Evolutionary conservation across 352 stramenopile species (phyloP), one percentile per base, ranked within the genome.

Genomic region (Globisporangium cystogenes): DNA sequence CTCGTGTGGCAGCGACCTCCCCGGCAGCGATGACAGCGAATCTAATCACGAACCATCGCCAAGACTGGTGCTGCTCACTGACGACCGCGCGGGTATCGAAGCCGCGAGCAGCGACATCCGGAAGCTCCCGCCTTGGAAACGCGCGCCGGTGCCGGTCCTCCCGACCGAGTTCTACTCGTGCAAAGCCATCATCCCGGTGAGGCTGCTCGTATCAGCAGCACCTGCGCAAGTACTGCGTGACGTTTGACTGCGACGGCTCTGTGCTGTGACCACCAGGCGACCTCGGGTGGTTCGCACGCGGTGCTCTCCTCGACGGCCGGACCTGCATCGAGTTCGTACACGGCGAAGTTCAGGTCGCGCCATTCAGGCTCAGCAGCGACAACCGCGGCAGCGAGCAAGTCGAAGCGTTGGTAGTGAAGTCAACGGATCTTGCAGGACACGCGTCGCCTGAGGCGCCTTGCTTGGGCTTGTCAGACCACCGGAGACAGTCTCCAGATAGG

Each of bases 51-150:
- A 58, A 6, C 35, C 18, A 3, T 16, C 29, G 11, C 31, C 47
- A 16, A 36, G 23, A 24, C 20, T 55, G n/a, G 33, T 16, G 15
- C 40, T 60, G 10, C 14, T 35, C 16, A 24, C 54, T 7, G 40
- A 64, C 16, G 23, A 52, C 14, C 21, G 27, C 0, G 44, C 35
- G 11, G 16, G 37, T 18, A n/a, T 43, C 15, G 37, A 43, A 23
- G 37, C 6, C 7, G 10, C 33, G 27, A 57, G 57, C 51, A 24
- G 50, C 46, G 48, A 47, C 24, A 49, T 48, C 39, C 57, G 59
- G 24, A 86, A 73, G 33, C 37, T 74, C 1, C 69, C 75, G 23
- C 49, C 61, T 4, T 88, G 81, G 77, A 86, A 86, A 49, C 72
- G 64, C 35, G 63, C 74, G 11, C 74, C 70, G 1, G 74, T 91